Percentiles rank a stretch among this genome's conserved stretches.
phyloP scores from a whole-genome alignment of 805 yeast species.

The Huiozyma sinensis region DNA sequence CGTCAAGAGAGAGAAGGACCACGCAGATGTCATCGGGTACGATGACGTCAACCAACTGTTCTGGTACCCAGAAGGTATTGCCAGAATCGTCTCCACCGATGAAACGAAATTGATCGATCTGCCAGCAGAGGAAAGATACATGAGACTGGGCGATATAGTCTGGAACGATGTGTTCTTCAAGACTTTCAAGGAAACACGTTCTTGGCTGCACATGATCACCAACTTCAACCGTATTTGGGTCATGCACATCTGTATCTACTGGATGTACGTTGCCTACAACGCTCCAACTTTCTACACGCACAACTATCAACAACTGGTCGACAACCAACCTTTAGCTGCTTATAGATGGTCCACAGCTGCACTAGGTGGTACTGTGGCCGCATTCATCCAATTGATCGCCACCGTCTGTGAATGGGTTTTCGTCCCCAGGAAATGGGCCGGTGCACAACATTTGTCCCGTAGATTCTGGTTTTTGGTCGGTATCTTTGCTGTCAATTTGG shows the following conservation, averaged over 20 bases:
- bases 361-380: conserved; percentile 83
- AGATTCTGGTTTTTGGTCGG: conserved; percentile 66
- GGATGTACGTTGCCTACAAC: conserved; percentile 93
- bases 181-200: conserved; percentile 89
- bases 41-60: conserved; percentile 98
- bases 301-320: conserved; percentile 69
- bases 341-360: conserved; percentile 90
- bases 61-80: conserved; percentile 99
- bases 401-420: conserved; percentile 89
- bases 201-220: conserved; percentile 93
- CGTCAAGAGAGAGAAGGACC: conserved; percentile 78
- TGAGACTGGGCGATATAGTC: conserved; percentile 79
- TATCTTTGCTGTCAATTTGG: conserved; percentile 63
- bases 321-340: conserved; percentile 83
- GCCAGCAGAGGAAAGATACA: conserved; percentile 82
- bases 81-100: conserved; percentile 72
- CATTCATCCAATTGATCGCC: conserved; percentile 71
- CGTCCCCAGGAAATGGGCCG: conserved; percentile 98
- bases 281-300: conserved; percentile 86
- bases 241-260: conserved; percentile 76
- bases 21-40: conserved; percentile 74
- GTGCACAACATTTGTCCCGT: conserved; percentile 92
- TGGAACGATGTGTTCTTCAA: conserved; percentile 92
- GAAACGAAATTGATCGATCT: conserved; percentile 83
- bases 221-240: conserved; percentile 98